Evolutionary conservation across 2,329 filamentous ascomycete genomes (phyloP), one percentile per base, ranked within the genome.

Genomic region (Calonectria pauciramosa): DNA sequence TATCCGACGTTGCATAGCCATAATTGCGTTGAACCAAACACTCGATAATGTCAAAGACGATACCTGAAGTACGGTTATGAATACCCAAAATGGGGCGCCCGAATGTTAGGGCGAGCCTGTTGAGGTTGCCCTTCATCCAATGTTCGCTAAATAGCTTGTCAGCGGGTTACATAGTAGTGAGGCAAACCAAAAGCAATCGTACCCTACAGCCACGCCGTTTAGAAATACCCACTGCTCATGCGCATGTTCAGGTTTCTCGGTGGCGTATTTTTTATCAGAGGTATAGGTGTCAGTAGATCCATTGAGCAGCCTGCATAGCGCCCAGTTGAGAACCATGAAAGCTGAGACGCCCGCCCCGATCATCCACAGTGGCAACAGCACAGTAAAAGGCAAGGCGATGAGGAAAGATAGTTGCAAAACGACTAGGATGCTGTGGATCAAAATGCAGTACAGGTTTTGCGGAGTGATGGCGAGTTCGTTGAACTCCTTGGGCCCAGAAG

Each of bases 151-250:
- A 52, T 5, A 30, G 60, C 7, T 26, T 32, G 65, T 82, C 32
- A 81, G 76, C 26, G 64, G 23, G 32, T 13, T 9, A 9, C 14
- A 20, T 11, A 5, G 23, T 20, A 2, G 18, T 51, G 14, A 9
- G 34, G 28, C 7, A 4, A 44, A 23, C 30, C 23, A 32, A 30
- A 34, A 9, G 16, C 28, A 8, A 41, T 86, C 89, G 73, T 84
- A 92, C 91, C 89, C 90, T 41, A 89, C 89, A 13, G 89, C 91
- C 34, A 96, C 91, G 0, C 94, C 94, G 80, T 96, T 96, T 67
- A 96, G 84, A 81, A 94, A 96, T n/a, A 96, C 88, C 94, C 94
- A 96, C 80, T 93, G 90, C 84, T 96, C 94, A 68, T 91, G 87
- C 14, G 87, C 86, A 82, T 91, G 89, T 76, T 90, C 87, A 0